Percentiles rank a stretch among this genome's conserved stretches.
phyloP scores from a whole-genome alignment of 1,284 basidiomycete genomes.

The Cystobasidium pallidum region DNA sequence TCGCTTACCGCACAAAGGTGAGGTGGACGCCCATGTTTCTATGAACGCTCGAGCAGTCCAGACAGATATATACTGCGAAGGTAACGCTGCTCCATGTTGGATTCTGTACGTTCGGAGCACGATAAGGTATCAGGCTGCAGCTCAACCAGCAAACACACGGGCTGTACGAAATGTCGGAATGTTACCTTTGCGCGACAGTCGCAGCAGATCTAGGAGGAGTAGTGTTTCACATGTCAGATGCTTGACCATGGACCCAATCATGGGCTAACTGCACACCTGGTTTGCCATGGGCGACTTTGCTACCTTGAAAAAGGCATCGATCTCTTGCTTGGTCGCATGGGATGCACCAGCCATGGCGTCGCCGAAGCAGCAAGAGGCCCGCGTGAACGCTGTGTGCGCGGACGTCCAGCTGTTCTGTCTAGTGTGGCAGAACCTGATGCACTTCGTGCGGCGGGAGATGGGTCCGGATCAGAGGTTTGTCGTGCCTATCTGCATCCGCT shows the following conservation, averaged over 20 bases:
- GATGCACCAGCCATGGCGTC: slow-evolving; percentile 38
- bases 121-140: slow-evolving; percentile 7
- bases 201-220: slow-evolving; percentile 77
- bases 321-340: slow-evolving; percentile 66
- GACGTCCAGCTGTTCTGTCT: not conserved
- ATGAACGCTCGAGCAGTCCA: slow-evolving; percentile 94
- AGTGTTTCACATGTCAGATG: not conserved
- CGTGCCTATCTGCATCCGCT: too few species aligned
- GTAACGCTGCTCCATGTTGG: slow-evolving; percentile 98
- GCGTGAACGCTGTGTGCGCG: not conserved
- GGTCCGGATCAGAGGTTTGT: not conserved
- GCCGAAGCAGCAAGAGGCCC: not conserved
- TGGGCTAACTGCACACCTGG: slow-evolving; percentile 65
- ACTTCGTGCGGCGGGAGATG: not conserved
- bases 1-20: slow-evolving; percentile 87
- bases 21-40: slow-evolving; percentile 98
- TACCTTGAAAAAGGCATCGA: slow-evolving; percentile 74
- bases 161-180: slow-evolving; percentile 34
- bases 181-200: slow-evolving; percentile 81
- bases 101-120: slow-evolving; percentile 60
- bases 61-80: slow-evolving; percentile 95
- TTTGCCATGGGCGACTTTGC: slow-evolving; percentile 83
- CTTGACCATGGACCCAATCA: too few species aligned
- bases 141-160: not conserved
- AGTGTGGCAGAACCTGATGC: not conserved